Evolutionary conservation across 768 basidiomycete species (phyloP), one percentile per base, ranked within the genome.

Genomic region (Lactarius pseudohatsudake): DNA sequence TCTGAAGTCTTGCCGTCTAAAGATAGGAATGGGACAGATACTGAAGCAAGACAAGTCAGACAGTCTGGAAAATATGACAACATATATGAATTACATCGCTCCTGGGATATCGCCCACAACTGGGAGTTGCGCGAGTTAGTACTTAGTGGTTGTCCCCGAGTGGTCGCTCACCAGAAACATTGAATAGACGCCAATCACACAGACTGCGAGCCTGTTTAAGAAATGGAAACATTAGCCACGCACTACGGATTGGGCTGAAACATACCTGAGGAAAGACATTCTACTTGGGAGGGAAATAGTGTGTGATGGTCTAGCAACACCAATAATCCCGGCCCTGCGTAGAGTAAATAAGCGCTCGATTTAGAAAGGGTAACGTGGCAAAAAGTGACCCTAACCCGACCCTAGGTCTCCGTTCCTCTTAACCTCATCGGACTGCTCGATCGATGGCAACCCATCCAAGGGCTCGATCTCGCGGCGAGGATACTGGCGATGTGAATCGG

Each of bases 61-160:
- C 18, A 7, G 43, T 4, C 2, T 26, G 28, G 50, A 20, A 20
- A 45, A 36, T 64, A 43, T 22, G 59, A n/a, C 40, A 16, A 34
- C 26, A 56, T 53, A 28, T 36, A 62, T 38, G 26, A 13, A 86
- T 72, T 77, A 97, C 96, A 76, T 77, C 96, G 83, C 80, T 98
- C 97, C 80, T 99, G 97, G 10, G 94, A 92, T 54, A 96, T 85
- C 13, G 92, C 94, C 94, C 94, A 93, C 59, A 94, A 76, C 92
- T 94, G 70, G 10, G 40, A n/a, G 26, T 60, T 58, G 32, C 30
- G 32, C 54, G 10, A 28, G 36, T 63, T 32, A 62, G 59, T 28
- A n/a, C 28, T 36, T 22, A 45, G 47, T 4, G 8, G 8, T 30
- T 9, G 4, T 34, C 22, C 30, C 34, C 40, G 38, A 61, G 26